Evolutionary conservation across 1,284 basidiomycete species (phyloP).

Genomic region (Grifola frondosa): DNA sequence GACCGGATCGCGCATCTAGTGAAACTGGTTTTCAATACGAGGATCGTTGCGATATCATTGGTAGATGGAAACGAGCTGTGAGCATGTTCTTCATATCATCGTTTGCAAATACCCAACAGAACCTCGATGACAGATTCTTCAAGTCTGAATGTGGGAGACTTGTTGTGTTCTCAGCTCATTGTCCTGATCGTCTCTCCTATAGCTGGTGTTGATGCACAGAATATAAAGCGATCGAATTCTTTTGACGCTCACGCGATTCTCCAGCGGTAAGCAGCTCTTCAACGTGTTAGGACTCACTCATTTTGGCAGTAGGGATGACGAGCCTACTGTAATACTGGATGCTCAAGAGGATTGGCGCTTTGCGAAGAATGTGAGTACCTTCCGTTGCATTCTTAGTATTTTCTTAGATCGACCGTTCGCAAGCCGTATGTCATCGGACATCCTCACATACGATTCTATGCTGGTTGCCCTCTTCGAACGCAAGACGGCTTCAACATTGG

Average conservation of each 20-base stretch:
- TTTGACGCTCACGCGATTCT: constrained; percentile 85
- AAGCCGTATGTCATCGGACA: constrained; percentile 76
- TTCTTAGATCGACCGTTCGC: constrained; percentile 10
- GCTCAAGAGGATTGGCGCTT: constrained; percentile 87
- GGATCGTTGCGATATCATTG: constrained; percentile 80
- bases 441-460: constrained; percentile 85
- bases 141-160: constrained; percentile 71
- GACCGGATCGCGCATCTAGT: constrained; percentile 89
- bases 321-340: constrained; percentile 87
- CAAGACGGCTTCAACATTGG: constrained; percentile 91
- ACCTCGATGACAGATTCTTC: constrained; percentile 69
- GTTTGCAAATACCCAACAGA: no score
- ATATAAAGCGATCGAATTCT: constrained; percentile 62
- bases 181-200: background rate
- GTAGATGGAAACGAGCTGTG: constrained; percentile 82
- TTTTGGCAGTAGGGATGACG: constrained; percentile 66
- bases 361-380: constrained; percentile 60
- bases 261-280: constrained; percentile 55
- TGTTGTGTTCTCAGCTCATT: constrained; percentile 1
- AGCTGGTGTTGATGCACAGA: constrained; percentile 64
- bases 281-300: background rate
- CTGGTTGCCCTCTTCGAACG: constrained; percentile 87
- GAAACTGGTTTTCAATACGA: constrained; percentile 91
- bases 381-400: constrained; percentile 5
- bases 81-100: constrained; percentile 19